Evolutionary conservation across 371 early-diverging fungal species (phyloP), one percentile per base, ranked within the genome.

Genomic region (Edhazardia aedis): DNA sequence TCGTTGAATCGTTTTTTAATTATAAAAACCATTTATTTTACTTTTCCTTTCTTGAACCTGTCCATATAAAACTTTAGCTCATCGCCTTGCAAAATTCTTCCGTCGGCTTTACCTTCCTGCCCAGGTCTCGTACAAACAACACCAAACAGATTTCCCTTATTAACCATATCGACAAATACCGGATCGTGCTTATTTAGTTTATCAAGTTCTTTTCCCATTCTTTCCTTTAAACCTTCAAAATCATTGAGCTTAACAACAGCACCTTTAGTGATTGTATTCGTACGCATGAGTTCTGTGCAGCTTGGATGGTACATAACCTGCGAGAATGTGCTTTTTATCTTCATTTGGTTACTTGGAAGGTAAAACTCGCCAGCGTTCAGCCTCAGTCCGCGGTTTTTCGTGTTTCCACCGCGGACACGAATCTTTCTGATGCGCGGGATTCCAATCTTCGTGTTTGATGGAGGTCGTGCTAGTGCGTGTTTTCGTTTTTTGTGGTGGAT

Each of bases 261-360:
- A 28, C 86, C 82, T 82, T 95, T 95, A 54, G 94, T 95, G 48
- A 98, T 79, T 58, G 96, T 95, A 81, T 93, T 93, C 76, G 96
- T 95, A 74, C 99, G 87, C 75, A 95, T 90, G 71, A 95, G 79
- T 77, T 98, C 96, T 83, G 95, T 98, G 86, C 86, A 89, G 76
- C 88, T 84, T 65, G 95, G 83, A 78, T 98, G 95, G 84, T 95
- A 95, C 59, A 85, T 84, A 65, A 98, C 99, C 61, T 81, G 78
- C 70, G 87, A 77, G 68, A 90, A 82, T 78, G 90, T 84, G 62
- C 87, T 79, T 81, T 87, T n/a, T 1, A 57, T 43, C 21, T 21
- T 18, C 24, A 90, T 78, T 82, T 82, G 61, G 89, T 79, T 75
- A 36, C 88, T 85, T 63, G 84, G 88, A 87, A 90, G 88, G 53